phyloP scores from a whole-genome alignment of 1,284 basidiomycete genomes.

The Serendipita sp. region DNA sequence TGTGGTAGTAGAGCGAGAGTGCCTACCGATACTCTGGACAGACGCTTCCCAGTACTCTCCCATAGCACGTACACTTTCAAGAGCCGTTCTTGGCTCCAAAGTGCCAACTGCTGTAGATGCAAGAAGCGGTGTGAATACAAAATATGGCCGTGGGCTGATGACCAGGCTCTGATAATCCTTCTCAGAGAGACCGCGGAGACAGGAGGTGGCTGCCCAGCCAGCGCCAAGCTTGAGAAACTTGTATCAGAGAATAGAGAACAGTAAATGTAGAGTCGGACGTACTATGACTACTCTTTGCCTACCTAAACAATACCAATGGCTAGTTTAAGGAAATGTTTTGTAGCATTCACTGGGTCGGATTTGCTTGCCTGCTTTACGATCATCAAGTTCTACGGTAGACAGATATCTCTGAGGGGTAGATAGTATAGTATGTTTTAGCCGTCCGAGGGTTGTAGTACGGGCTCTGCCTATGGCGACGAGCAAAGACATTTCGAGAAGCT shows the following conservation, averaged over 20 bases:
- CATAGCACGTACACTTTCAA: conserved; percentile 54
- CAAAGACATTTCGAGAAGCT: too few species aligned
- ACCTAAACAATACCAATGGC: background rate
- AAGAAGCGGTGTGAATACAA: conserved; percentile 72
- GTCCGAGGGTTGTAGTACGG: too few species aligned
- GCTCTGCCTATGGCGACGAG: too few species aligned
- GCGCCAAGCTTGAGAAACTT: background rate
- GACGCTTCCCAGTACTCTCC: conserved; percentile 26
- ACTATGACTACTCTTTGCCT: background rate
- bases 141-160: conserved; percentile 62
- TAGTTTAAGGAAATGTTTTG: background rate
- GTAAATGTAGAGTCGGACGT: background rate
- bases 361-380: conserved; percentile 4
- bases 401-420: background rate
- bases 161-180: conserved; percentile 20
- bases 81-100: conserved; percentile 63
- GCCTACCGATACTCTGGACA: conserved; percentile 23
- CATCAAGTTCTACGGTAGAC: background rate
- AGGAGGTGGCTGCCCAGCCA: background rate
- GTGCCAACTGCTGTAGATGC: conserved; percentile 71
- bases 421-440: too few species aligned
- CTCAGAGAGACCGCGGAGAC: background rate
- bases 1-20: conserved; percentile 6
- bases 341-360: background rate
- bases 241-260: background rate